Base-by-base conservation (phyloP, 2,329 filamentous ascomycete species). In the Beauveria rudraprayagi region DNA sequence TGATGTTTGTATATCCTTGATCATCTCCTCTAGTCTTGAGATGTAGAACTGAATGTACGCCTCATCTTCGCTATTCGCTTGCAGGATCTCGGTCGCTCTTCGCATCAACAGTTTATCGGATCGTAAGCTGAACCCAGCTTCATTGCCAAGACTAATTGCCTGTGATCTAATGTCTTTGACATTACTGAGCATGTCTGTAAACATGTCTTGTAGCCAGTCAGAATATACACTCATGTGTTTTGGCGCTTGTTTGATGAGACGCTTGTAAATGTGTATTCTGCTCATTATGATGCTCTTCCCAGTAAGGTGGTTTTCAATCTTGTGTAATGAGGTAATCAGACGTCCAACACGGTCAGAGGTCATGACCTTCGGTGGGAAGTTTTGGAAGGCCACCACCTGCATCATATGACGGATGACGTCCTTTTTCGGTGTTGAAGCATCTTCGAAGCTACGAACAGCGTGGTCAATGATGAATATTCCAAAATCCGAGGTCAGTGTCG, bases 281-380 rank as follows among this genome's bases (percentile, higher is more conserved):
- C 89, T 87, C 66, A 88, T 86, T 44, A 92, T 77, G 43, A 96
- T 89, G 63, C 88, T 91, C 70, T 92, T 96, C 19, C 92, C 92
- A 63, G 82, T 87, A 47, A 93, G 76, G 57, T 88, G 83, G 3
- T 88, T 80, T 60, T 91, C 88, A 41, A 97, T 84, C 7, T 81
- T 83, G 69, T 90, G 85, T 8, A 97, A 75, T 0, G 86, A 83
- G 1, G 82, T 77, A 11, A 99, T 78, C 14, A 97, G 77, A 43
- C 85, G 85, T 37, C 86, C 85, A 1, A 90, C 83, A 57, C 91
- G 84, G 53, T 89, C 83, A 4, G 78, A 74, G 0, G 85, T 92
- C 83, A 96, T 89, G 41, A 91, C 82, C 65, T 87, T 89, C 1
- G 83, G 66, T 0, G 86, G 77, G 66, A 97, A 96, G 64, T 86